Conservation (phyloP, 257 asterid genomes). For the Fraxinus cuspidata region DNA sequence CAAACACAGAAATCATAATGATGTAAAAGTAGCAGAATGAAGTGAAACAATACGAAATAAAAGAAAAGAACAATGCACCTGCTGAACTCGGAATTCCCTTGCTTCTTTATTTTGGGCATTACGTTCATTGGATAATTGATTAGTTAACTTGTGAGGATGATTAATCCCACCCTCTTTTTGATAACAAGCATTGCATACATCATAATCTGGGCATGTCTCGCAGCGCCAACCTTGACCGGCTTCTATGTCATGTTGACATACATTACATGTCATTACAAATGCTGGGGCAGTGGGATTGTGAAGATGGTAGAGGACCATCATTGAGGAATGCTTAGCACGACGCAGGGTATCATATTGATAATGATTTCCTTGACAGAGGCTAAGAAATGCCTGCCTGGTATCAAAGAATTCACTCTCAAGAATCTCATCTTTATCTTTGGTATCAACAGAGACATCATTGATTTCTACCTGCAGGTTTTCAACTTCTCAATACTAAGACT, state of each 20-base stretch:
- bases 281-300: constrained; percentile 99
- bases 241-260: constrained; percentile 86
- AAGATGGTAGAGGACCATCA: constrained; percentile 99
- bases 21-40: not conserved
- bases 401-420: constrained; percentile 98
- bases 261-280: constrained; percentile 73
- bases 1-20: not conserved
- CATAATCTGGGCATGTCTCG: constrained; percentile 91
- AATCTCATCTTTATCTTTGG: constrained; percentile 88
- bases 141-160: constrained; percentile 91
- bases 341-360: constrained; percentile 97
- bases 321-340: constrained; percentile 97
- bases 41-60: constrained; percentile 19
- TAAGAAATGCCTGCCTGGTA: constrained; percentile 97
- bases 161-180: constrained; percentile 79
- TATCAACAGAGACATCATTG: constrained; percentile 62
- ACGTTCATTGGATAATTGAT: constrained; percentile 80
- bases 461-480: constrained; percentile 61
- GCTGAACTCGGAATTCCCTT: constrained; percentile 75
- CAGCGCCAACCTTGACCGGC: constrained; percentile 98
- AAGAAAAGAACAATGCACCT: constrained; percentile 50
- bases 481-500: constrained; percentile 24
- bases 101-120: constrained; percentile 98
- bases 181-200: constrained; percentile 79
- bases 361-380: constrained; percentile 98